Percentiles rank a stretch among this genome's conserved stretches.
These are phyloP conservation scores for Naganishia albida DNA, from an alignment of 1,284 basidiomycete species.

Conservation along the genomic window DNA sequence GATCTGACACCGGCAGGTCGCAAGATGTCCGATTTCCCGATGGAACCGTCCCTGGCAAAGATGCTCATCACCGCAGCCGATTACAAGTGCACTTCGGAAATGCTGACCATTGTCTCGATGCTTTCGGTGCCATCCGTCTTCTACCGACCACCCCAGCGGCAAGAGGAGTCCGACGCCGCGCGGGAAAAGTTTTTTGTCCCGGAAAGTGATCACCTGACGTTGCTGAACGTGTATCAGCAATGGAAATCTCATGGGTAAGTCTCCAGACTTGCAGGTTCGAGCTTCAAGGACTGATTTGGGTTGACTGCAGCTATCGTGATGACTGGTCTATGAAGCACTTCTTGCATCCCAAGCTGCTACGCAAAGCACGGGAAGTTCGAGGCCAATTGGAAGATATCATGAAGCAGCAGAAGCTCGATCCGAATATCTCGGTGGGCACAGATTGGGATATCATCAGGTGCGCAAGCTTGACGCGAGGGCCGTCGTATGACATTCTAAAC, in stretches of 20 bases:
- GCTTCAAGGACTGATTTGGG: slow-evolving; percentile 11
- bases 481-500: not conserved
- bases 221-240: slow-evolving; percentile 95
- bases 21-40: slow-evolving; percentile 98
- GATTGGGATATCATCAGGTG: slow-evolving; percentile 92
- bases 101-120: slow-evolving; percentile 99
- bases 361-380: slow-evolving; percentile 96
- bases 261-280: not conserved
- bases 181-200: slow-evolving; percentile 98
- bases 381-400: slow-evolving; percentile 97
- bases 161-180: slow-evolving; percentile 94
- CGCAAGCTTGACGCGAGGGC: not conserved
- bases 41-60: slow-evolving; percentile 97
- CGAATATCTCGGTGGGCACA: slow-evolving; percentile 78
- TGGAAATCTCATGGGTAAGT: slow-evolving; percentile 91
- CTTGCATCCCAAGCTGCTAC: slow-evolving; percentile 89
- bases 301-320: slow-evolving; percentile 69
- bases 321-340: slow-evolving; percentile 95
- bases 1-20: slow-evolving; percentile 87
- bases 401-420: slow-evolving; percentile 93
- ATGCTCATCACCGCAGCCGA: slow-evolving; percentile 96
- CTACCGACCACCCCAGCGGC: slow-evolving; percentile 89
- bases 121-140: slow-evolving; percentile 95
- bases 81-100: slow-evolving; percentile 88
- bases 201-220: slow-evolving; percentile 93